Evolutionary conservation across 2,329 filamentous ascomycete genomes (phyloP).

Genomic region (Colletotrichum orchidophilum): DNA sequence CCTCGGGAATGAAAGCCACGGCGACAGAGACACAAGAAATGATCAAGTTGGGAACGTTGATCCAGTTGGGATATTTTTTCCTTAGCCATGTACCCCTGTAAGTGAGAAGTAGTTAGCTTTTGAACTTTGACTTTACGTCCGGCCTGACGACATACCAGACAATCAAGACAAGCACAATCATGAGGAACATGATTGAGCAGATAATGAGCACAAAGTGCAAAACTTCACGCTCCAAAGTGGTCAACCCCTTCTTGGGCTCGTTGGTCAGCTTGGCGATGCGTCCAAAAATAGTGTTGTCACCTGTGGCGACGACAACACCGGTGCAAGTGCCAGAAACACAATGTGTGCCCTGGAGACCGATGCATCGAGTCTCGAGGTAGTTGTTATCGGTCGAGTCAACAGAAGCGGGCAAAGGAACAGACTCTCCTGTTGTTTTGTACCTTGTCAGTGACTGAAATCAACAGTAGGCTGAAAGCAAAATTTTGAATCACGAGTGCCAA

Average conservation of each 20-base stretch:
- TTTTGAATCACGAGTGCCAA: no score
- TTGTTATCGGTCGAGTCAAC: conserved; percentile 76
- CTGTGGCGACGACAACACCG: conserved; percentile 76
- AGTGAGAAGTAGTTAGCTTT: not conserved
- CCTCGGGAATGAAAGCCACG: conserved; percentile 81
- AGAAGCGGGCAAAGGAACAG: conserved; percentile 69
- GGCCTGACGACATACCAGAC: conserved; percentile 71
- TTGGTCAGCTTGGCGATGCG: conserved; percentile 78
- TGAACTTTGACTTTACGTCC: not conserved
- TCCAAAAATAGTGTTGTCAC: conserved; percentile 79
- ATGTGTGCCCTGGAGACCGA: conserved; percentile 83
- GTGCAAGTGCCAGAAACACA: conserved; percentile 74
- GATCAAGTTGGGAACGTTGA: conserved; percentile 76
- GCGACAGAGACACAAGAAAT: conserved; percentile 78
- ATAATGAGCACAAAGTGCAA: conserved; percentile 78
- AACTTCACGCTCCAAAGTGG: conserved; percentile 77
- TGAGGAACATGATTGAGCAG: conserved; percentile 70
- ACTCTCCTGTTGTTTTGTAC: conserved; percentile 61
- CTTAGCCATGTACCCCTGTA: conserved; percentile 75
- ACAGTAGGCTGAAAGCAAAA: no score
- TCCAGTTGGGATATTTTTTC: conserved; percentile 73
- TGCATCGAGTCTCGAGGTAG: conserved; percentile 80
- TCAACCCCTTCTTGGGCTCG: conserved; percentile 72
- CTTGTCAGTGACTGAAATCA: not conserved
- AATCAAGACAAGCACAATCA: conserved; percentile 71